These are phyloP conservation scores for Mucor velutinosus DNA, from an alignment of 371 early-diverging fungal species.

Conservation along the genomic window DNA sequence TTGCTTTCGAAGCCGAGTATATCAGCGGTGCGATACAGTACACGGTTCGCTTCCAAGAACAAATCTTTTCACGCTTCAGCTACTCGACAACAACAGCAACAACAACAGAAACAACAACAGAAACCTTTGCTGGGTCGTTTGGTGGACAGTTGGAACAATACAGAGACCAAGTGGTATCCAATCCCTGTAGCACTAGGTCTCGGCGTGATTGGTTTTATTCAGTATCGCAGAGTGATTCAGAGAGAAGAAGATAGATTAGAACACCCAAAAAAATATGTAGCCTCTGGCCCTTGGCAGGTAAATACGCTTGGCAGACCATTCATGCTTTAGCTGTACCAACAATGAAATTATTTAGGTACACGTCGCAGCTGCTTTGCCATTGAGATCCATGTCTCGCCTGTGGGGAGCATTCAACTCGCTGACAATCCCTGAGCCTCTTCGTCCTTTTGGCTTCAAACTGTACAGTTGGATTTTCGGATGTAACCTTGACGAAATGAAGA, in stretches of 20 bases:
- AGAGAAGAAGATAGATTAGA: slow-evolving; percentile 32
- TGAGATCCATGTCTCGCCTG: slow-evolving; percentile 84
- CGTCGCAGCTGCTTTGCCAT: slow-evolving; percentile 83
- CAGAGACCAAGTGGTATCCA: slow-evolving; percentile 70
- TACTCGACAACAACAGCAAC: slow-evolving; percentile 2
- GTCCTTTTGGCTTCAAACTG: slow-evolving; percentile 72
- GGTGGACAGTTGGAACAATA: slow-evolving; percentile 56
- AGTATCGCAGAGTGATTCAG: slow-evolving; percentile 57
- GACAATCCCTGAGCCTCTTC: slow-evolving; percentile 78
- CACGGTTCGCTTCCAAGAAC: not conserved
- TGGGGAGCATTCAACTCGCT: slow-evolving; percentile 90
- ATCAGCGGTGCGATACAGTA: not conserved
- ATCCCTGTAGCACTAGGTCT: slow-evolving; percentile 84
- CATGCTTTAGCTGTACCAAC: not conserved
- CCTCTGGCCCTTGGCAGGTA: slow-evolving; percentile 87
- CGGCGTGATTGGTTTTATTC: slow-evolving; percentile 70
- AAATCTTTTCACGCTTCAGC: slow-evolving; percentile 7
- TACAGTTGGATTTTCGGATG: slow-evolving; percentile 91
- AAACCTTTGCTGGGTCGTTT: slow-evolving; percentile 20
- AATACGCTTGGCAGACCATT: not conserved
- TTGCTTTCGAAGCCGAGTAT: not conserved
- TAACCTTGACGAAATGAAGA: slow-evolving; percentile 91
- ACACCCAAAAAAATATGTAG: slow-evolving; percentile 45
- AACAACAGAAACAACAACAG: slow-evolving; percentile 9
- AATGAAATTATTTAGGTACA: slow-evolving; percentile 61